Evolutionary conservation across 768 basidiomycete species (phyloP).

Genomic region (Mycena chlorophos): DNA sequence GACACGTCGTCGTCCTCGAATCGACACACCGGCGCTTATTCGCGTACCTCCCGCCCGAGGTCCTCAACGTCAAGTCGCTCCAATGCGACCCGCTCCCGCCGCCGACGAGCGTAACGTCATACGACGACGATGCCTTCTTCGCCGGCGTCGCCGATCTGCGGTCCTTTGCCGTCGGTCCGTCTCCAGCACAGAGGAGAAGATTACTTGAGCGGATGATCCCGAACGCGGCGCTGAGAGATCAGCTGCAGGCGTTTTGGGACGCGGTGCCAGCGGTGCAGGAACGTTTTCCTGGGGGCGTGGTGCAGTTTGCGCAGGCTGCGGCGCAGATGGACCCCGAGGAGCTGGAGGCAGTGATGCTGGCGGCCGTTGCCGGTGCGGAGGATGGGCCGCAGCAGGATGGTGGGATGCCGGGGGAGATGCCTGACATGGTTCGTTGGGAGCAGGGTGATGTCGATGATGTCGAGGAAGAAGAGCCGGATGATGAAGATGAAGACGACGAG

Average conservation of each 20-base stretch:
- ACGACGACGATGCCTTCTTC: conserved; percentile 80
- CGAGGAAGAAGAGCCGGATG: conserved; percentile 20
- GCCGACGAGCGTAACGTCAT: conserved; percentile 51
- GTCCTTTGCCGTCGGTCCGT: conserved; percentile 36
- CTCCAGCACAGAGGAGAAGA: conserved; percentile 44
- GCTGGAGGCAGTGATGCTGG: conserved; percentile 61
- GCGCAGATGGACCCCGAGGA: conserved; percentile 55
- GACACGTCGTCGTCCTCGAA: conserved; percentile 79
- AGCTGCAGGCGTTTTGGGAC: conserved; percentile 51
- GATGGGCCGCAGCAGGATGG: conserved; percentile 30
- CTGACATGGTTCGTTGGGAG: conserved; percentile 32
- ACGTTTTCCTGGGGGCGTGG: conserved; percentile 64
- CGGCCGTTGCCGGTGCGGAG: conserved; percentile 40
- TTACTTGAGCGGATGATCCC: conserved; percentile 57
- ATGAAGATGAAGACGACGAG: conserved; percentile 44
- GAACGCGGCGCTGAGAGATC: conserved; percentile 38
- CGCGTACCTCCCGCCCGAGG: conserved; percentile 66
- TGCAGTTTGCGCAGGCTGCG: conserved; percentile 59
- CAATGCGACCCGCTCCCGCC: conserved; percentile 91
- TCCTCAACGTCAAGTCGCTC: conserved; percentile 55
- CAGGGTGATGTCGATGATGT: conserved; percentile 27
- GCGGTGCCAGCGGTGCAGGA: conserved; percentile 55
- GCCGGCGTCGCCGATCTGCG: conserved; percentile 56
- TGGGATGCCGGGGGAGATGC: conserved; percentile 51
- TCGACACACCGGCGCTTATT: conserved; percentile 58